Evolutionary conservation across 306 rosid species (phyloP).

Genomic region (Begonia loranthoides): DNA sequence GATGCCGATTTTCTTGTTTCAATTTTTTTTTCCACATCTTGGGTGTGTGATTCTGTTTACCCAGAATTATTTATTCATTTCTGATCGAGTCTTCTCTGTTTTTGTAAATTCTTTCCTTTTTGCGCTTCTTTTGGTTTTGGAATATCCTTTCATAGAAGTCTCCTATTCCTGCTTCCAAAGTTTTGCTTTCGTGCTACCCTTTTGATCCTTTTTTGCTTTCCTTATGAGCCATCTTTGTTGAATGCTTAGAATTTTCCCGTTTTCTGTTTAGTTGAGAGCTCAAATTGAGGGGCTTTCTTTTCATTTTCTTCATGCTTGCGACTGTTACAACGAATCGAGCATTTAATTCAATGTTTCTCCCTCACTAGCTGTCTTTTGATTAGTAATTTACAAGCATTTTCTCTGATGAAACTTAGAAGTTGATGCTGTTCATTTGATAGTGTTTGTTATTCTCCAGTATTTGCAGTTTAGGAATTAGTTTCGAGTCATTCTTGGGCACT

Average conservation of each 20-base stretch:
- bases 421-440: conserved; percentile 15
- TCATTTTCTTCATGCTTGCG: neutral
- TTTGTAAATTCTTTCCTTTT: conserved; percentile 34
- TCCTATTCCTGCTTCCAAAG: conserved; percentile 50
- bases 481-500: conserved; percentile 65
- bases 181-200: conserved; percentile 18
- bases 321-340: too few species aligned
- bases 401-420: neutral
- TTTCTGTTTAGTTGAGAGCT: neutral
- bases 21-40: conserved; percentile 5
- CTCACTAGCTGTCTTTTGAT: conserved; percentile 21
- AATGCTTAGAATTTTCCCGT: neutral
- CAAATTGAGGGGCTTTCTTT: neutral
- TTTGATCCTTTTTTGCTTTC: conserved; percentile 3
- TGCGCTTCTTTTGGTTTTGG: conserved; percentile 27
- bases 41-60: conserved; percentile 21
- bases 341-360: too few species aligned
- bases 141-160: conserved; percentile 45
- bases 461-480: conserved; percentile 33
- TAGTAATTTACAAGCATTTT: conserved; percentile 32
- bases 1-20: neutral
- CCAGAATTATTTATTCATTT: neutral
- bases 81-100: conserved; percentile 15
- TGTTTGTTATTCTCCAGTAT: too few species aligned
- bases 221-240: too few species aligned